These are phyloP conservation scores for Pichia sp. DNA, from an alignment of 1,139 yeast species.

Conservation along the genomic window DNA sequence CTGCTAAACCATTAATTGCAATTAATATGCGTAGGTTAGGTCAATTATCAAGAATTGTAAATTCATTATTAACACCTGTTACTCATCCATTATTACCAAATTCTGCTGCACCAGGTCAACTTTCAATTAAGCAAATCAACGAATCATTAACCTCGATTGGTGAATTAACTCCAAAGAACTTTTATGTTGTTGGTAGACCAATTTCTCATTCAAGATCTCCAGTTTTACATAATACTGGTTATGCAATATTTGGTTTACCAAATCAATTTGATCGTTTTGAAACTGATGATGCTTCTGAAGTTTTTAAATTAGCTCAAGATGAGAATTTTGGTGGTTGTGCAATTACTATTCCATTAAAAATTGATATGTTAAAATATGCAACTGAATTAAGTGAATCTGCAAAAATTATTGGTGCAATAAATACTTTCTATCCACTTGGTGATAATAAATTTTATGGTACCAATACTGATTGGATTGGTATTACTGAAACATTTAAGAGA, in stretches of 20 bases:
- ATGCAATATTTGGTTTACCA: slow-evolving; percentile 69
- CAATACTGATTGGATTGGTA: slow-evolving; percentile 96
- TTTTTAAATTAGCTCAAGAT: slow-evolving; percentile 42
- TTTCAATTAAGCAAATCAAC: slow-evolving; percentile 58
- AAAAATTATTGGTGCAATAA: slow-evolving; percentile 79
- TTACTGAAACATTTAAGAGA: slow-evolving; percentile 56
- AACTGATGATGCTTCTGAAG: slow-evolving; percentile 52
- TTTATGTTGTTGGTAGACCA: slow-evolving; percentile 79
- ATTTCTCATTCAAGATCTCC: slow-evolving; percentile 87
- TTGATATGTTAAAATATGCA: slow-evolving; percentile 65
- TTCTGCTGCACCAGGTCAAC: slow-evolving; percentile 75
- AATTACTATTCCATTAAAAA: slow-evolving; percentile 84
- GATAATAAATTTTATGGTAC: slow-evolving; percentile 64
- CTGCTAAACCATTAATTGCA: slow-evolving; percentile 64
- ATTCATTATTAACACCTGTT: slow-evolving; percentile 74
- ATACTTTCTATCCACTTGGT: slow-evolving; percentile 65
- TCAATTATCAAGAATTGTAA: slow-evolving; percentile 71
- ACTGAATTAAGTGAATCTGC: slow-evolving; percentile 69
- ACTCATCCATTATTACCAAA: slow-evolving; percentile 61
- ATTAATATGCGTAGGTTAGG: slow-evolving; percentile 78
- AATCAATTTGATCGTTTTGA: slow-evolving; percentile 65
- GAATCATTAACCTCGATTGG: slow-evolving; percentile 57
- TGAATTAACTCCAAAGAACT: slow-evolving; percentile 48
- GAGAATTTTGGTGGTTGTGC: slow-evolving; percentile 78
- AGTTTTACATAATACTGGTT: slow-evolving; percentile 71